Evolutionary conservation across 108 stramenopile genomes (phyloP), one percentile per base, ranked within the genome.

Genomic region (Nitzschia sp.): DNA sequence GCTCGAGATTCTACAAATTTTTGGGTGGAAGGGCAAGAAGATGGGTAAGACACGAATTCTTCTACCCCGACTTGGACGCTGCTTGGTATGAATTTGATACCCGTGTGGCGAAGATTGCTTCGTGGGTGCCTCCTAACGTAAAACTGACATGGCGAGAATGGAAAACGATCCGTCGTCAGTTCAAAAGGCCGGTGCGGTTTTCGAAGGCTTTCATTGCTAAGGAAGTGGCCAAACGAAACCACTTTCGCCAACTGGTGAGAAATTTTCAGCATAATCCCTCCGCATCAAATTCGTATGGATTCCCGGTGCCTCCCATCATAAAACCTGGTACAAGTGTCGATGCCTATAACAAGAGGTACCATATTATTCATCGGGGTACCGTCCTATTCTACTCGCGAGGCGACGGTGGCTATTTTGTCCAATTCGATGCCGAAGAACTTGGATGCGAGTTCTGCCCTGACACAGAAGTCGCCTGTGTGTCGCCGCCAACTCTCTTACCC

Each of bases 371-470:
- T 13, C 59, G 58, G 2, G 78, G 78, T 21, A 75, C 28, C 15
- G 74, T 75, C 17, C 42, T 79, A 27, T 27, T 62, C 32, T 63
- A 71, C 46, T 63, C 70, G 59, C 59, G 27, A 2, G 13, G 53
- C 3, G 45, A 35, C 17, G 33, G 64, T 19, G 38, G 47, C 18
- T 79, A 79, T 49, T 48, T 79, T 1, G 45, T 79, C 26, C 73
- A 75, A 42, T 79, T 79, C 36, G 74, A 79, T 23, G 33, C 28
- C 2, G 26, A 54, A 45, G 78, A 74, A 28, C 48, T 71, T 34
- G 74, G 73, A 21, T 75, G 59, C 29, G 74, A 74, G 36, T 57
- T 74, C 46, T 79, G 78, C 36, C 74, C 78, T 29, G 78, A 79
- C 35, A 46, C 56, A 8, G 78, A 79, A 27, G 73, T 79, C 1